Evolutionary conservation across 306 rosid genomes (phyloP), one percentile per base, ranked within the genome.

Genomic region (Acmispon strigosus): DNA sequence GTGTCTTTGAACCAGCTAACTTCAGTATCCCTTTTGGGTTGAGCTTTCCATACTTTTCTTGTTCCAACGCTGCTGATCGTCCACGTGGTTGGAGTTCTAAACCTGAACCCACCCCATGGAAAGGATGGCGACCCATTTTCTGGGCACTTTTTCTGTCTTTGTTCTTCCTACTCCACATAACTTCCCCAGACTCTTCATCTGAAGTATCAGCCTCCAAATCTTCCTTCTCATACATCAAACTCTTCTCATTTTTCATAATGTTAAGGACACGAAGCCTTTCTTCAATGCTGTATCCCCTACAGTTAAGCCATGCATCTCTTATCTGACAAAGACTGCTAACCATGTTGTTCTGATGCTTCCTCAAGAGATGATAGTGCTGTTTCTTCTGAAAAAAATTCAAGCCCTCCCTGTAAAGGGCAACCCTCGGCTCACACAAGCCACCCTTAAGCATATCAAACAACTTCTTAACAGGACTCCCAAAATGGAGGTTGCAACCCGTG

Each of bases 361-460:
- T 91, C 87, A 95, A 54, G 54, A 82, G 80, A 86, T 95, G 96
- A 82, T 89, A 95, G 80, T 95, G 97, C 42, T 83, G 84, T 49
- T 89, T 88, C 78, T 84, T 86, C 87, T 91, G 96, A 41, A 86
- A 84, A 83, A 84, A 91, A 76, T 76, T 79, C 83, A 84, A 72
- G 16, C 99, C 97, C 73, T 91, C 96, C 75, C 91, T 84, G 84
- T 95, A 95, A 45, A 95, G 93, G 1, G 99, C 96, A 73, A 89
- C 99, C 60, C 99, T 95, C 0, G 99, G 99, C 79, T 95, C 99
- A 52, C 96, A 91, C 74, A 91, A 62, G 10, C 99, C 99, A 72
- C 99, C 99, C 83, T 95, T 89, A 72, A 95, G 69, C 96, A 91
- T 89, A 64, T 81, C 86, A 76, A 91, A 95, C 70, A 95, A 80